Conservation (phyloP, 73 alveolate species). For the Tetrahymena borealis region DNA sequence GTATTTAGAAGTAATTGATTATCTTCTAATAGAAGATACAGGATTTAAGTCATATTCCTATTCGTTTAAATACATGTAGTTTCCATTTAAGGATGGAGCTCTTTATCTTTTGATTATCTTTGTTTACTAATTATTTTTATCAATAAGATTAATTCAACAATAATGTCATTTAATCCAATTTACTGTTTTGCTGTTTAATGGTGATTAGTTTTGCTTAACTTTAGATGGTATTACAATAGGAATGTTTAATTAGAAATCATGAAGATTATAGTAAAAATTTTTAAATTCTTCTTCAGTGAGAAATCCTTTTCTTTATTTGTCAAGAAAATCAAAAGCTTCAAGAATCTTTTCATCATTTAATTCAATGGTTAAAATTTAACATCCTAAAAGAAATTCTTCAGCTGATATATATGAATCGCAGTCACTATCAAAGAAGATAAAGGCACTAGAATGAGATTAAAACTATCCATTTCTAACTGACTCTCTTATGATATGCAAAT, state of each 20-base stretch:
- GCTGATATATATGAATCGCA: neutral
- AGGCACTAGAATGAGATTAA: neutral
- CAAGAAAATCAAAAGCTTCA: neutral
- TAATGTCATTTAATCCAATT: neutral
- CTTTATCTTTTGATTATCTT: neutral
- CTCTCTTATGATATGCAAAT: neutral
- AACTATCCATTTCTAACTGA: neutral
- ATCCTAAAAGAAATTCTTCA: neutral
- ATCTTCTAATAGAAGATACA: neutral
- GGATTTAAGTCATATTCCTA: neutral
- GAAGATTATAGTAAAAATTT: neutral
- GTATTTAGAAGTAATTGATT: neutral
- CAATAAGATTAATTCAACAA: too few species aligned
- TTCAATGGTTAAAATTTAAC: neutral
- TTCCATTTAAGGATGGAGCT: neutral
- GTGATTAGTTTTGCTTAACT: neutral
- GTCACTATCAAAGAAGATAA: neutral
- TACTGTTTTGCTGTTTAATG: neutral
- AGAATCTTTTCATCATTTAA: neutral
- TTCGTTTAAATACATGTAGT: neutral
- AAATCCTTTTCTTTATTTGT: neutral
- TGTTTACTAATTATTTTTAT: too few species aligned
- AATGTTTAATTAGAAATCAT: neutral
- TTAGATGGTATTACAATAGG: neutral
- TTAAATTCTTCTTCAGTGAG: neutral